Conservation (phyloP, 2,329 filamentous ascomycete genomes). For the Lecanoromycetidae sp. region DNA sequence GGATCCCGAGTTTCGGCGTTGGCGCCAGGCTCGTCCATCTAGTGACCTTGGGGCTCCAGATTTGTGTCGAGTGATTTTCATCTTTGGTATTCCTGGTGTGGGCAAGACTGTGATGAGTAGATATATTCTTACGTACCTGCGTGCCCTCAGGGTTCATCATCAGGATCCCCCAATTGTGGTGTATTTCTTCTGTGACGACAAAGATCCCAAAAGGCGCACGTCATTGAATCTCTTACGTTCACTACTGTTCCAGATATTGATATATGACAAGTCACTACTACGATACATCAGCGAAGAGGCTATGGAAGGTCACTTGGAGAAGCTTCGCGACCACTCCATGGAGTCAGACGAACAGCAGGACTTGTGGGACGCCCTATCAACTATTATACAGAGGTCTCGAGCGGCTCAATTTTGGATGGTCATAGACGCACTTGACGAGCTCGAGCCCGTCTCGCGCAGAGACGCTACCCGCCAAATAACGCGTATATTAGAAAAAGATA, state of each 20-base stretch:
- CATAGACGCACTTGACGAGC: background rate
- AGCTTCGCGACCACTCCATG: background rate
- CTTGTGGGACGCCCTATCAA: background rate
- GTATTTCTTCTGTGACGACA: slow-evolving; percentile 15
- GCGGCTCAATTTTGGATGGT: background rate
- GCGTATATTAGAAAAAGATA: background rate
- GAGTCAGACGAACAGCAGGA: background rate
- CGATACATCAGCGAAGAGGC: background rate
- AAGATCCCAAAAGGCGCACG: slow-evolving; percentile 6
- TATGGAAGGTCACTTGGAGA: background rate
- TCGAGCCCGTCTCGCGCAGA: background rate
- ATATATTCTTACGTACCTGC: background rate
- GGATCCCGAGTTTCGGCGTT: background rate
- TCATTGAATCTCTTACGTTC: background rate
- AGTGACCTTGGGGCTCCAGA: slow-evolving; percentile 8
- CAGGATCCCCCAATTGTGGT: slow-evolving; percentile 4
- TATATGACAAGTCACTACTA: slow-evolving; percentile 5
- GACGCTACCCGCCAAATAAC: background rate
- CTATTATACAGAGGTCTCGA: background rate
- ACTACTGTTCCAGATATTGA: slow-evolving; percentile 1
- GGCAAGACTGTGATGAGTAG: background rate
- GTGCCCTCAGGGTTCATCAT: background rate
- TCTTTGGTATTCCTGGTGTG: slow-evolving; percentile 7
- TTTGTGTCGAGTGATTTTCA: slow-evolving; percentile 12
- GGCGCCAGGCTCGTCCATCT: slow-evolving; percentile 10